A percentile compares a stretch with the other conserved stretches of the same genome.
These are phyloP conservation scores for Penstemon eatonii DNA, from an alignment of 257 asterid species.

Conservation along the genomic window DNA sequence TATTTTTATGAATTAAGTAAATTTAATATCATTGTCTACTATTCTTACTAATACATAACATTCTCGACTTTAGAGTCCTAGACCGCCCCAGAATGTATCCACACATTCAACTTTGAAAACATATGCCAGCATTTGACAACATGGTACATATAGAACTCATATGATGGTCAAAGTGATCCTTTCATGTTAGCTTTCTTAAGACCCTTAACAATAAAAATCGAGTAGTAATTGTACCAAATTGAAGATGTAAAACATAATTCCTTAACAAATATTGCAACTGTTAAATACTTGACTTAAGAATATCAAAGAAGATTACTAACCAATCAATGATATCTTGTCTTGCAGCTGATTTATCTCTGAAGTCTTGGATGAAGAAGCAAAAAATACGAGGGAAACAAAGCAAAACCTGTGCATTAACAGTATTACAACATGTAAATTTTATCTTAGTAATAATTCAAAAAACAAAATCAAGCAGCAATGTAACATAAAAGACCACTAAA, in stretches of 20 bases:
- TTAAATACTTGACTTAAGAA: background rate
- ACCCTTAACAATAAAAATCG: constrained; percentile 14
- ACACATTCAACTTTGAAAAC: background rate
- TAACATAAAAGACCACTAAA: constrained; percentile 10
- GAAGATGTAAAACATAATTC: constrained; percentile 15
- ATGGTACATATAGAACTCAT: background rate
- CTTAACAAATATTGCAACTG: background rate
- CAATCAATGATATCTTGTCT: constrained; percentile 65
- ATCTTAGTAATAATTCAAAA: background rate
- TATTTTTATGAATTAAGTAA: no score
- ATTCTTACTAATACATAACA: no score
- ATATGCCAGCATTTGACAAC: background rate
- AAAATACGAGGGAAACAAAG: constrained; percentile 62
- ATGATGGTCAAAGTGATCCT: constrained; percentile 16
- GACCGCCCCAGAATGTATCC: background rate
- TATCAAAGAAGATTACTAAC: constrained; percentile 41
- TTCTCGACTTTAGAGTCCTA: no score
- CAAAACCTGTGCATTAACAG: constrained; percentile 60
- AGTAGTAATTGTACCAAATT: constrained; percentile 7
- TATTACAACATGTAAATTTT: constrained; percentile 21
- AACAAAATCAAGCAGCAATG: constrained; percentile 14
- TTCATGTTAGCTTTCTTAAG: constrained; percentile 20
- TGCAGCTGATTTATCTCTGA: constrained; percentile 45
- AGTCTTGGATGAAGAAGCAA: constrained; percentile 41
- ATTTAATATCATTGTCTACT: no score